Evolutionary conservation across 108 stramenopile genomes (phyloP), one percentile per base, ranked within the genome.

Genomic region (Pseudonitzschia multistriata): DNA sequence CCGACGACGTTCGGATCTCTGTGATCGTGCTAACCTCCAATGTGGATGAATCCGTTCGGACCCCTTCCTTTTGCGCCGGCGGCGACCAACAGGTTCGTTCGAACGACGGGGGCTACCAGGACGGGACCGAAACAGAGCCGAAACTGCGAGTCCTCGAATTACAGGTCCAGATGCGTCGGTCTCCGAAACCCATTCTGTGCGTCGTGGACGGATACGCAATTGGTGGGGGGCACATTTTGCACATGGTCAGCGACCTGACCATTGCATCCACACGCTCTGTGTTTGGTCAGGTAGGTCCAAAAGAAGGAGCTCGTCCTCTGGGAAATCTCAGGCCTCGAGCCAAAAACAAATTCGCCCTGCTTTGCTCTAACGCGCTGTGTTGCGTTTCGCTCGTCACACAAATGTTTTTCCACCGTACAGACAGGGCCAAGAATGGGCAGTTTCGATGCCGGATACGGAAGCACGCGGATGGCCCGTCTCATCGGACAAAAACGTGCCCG

Each of bases 381-480:
- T n/a, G n/a, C n/a, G n/a, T n/a, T n/a, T n/a, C n/a, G n/a, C n/a
- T n/a, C n/a, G n/a, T n/a, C 37, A 37, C 37, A 5, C 37, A 37
- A 37, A 5, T 8, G 8, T 45, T 13, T 17, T 45, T 45, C 11
- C 42, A 17, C 42, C 42, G 15, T 13, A 17, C 42, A 45, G 42
- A 88, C 89, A 2, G 91, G 90, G 10, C 97, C 97, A 22, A 76
- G 95, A 30, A 96, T 97, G 90, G 97, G 97, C 35, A 86, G 84
- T 66, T 94, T 97, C 66, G 97, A 97, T 75, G 97, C 95, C 1
- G 97, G 97, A 15, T 97, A 97, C 77, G 97, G 97, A 7, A 84
- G 83, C 52, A 88, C 84, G 4, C 91, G 92, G 62, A 86, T 95
- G 77, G 94, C 93, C 1, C 59, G 92, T 6, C 74, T 93, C 28